These are phyloP conservation scores for Lunasporangiospora selenospora DNA, from an alignment of 192 early-diverging fungal species.

Conservation along the genomic window DNA sequence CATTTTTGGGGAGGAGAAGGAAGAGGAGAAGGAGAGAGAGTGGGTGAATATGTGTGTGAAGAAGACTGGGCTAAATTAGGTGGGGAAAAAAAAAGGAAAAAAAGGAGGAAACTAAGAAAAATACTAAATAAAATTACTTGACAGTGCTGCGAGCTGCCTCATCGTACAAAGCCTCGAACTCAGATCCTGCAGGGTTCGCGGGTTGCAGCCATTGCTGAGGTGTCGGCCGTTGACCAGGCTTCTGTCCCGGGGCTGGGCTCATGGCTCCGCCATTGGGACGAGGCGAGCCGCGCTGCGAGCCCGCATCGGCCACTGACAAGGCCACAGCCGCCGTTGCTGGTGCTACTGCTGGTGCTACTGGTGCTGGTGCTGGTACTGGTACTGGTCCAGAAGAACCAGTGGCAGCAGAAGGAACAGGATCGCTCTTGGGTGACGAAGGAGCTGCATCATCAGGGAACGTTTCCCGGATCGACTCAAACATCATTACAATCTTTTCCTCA, in stretches of 20 bases:
- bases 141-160: constrained; percentile 46
- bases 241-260: not conserved
- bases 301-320: too few relatives aligned
- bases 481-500: constrained; percentile 34
- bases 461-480: constrained; percentile 37
- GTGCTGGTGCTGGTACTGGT: not conserved
- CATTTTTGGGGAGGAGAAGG: too few relatives aligned
- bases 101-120: too few relatives aligned
- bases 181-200: constrained; percentile 23
- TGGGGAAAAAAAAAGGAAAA: too few relatives aligned
- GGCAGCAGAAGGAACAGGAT: too few relatives aligned
- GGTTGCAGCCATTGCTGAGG: constrained; percentile 9
- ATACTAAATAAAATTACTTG: not conserved
- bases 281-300: not conserved
- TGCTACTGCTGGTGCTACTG: not conserved
- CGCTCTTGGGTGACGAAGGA: not conserved
- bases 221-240: not conserved
- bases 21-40: too few relatives aligned
- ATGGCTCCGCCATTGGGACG: not conserved
- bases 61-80: too few relatives aligned
- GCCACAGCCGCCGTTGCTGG: too few relatives aligned
- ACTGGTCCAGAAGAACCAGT: not conserved
- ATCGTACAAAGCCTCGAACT: constrained; percentile 42
- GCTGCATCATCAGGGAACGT: constrained; percentile 21
- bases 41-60: too few relatives aligned